Base-by-base conservation (phyloP, 106 monocot species). In the Xerophyta viscosa region DNA sequence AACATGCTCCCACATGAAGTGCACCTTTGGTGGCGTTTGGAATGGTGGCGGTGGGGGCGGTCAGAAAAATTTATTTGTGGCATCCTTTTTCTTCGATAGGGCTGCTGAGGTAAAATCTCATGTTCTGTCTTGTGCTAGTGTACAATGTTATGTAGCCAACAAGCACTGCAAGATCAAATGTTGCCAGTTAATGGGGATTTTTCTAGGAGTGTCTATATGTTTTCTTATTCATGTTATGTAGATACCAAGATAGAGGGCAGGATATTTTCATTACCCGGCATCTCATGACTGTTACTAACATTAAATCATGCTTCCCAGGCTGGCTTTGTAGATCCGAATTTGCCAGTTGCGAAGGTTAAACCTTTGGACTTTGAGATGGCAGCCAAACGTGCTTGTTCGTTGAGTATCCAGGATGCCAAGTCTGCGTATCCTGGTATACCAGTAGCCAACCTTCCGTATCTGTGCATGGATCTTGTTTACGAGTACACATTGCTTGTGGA, bases 41-140 rank as follows among this genome's bases (percentile, higher is more conserved):
- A 93, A 93, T 64, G 93, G 87, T 52, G 93, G 93, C 6, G 93
- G 93, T 43, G 93, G 93, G 19, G 87, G 80, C 57, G 93, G 93
- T 28, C 80, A 93, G 63, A 83, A 72, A 53, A 87, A 78, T 56
- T 64, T 87, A 25, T 88, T 87, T 75, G 87, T 93, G 19, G 93
- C 93, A 8, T 93, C 93, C 39, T 93, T 93, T 70, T 93, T 88
- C 80, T 93, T 84, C 29, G 93, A 93, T 56, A 74, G 88, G 52
- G 93, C 93, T 61, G 80, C 80, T 29, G 88, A 93, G 93, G 93
- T 83, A 13, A 12, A 21, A 12, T 49, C 49, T 49, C 23, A 3
- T 24, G 13, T 24, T 49, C 49, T 24, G 13, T 39, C 39, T 39
- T n/a, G n/a, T n/a, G n/a, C 39, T 39, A 10, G 1, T 39, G 39